phyloP scores from a whole-genome alignment of 140 eudicot species.

The Cichorium intybus region DNA sequence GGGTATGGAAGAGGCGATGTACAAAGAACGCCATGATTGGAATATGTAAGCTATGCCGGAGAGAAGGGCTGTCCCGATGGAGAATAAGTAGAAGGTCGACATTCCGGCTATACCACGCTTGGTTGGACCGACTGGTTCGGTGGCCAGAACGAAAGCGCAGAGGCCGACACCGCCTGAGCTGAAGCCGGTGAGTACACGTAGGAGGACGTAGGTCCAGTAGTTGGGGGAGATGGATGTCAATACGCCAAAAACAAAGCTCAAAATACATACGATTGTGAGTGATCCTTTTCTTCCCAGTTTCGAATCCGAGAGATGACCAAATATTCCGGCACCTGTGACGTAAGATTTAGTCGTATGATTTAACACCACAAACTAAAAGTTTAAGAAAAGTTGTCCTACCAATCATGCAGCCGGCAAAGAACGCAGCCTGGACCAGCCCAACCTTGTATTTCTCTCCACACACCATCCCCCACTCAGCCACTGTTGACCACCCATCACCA shows the following conservation, averaged over 20 bases:
- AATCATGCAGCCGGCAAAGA: slow-evolving; percentile 78
- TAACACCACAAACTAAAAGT: neutral
- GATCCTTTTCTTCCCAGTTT: slow-evolving; percentile 84
- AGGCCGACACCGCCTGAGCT: slow-evolving; percentile 88
- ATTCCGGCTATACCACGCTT: slow-evolving; percentile 81
- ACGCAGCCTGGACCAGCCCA: slow-evolving; percentile 72
- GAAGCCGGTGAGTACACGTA: slow-evolving; percentile 77
- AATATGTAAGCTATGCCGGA: slow-evolving; percentile 71
- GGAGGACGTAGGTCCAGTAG: slow-evolving; percentile 57
- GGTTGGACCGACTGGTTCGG: slow-evolving; percentile 81
- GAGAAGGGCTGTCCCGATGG: slow-evolving; percentile 68
- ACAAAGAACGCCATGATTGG: slow-evolving; percentile 69
- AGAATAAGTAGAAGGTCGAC: slow-evolving; percentile 95
- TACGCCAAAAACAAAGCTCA: slow-evolving; percentile 60
- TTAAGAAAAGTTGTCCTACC: slow-evolving; percentile 32
- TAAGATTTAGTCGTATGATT: neutral
- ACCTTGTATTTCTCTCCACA: slow-evolving; percentile 78
- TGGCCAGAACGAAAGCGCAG: slow-evolving; percentile 84
- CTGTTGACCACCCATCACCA: slow-evolving; percentile 57
- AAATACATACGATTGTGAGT: slow-evolving; percentile 48
- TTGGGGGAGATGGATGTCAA: slow-evolving; percentile 66
- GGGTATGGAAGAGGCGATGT: slow-evolving; percentile 73
- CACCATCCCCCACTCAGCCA: slow-evolving; percentile 74
- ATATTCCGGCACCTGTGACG: slow-evolving; percentile 72
- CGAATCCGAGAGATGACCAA: slow-evolving; percentile 92